Evolutionary conservation across 73 alveolate species (phyloP).

Genomic region (Stentor coeruleus): DNA sequence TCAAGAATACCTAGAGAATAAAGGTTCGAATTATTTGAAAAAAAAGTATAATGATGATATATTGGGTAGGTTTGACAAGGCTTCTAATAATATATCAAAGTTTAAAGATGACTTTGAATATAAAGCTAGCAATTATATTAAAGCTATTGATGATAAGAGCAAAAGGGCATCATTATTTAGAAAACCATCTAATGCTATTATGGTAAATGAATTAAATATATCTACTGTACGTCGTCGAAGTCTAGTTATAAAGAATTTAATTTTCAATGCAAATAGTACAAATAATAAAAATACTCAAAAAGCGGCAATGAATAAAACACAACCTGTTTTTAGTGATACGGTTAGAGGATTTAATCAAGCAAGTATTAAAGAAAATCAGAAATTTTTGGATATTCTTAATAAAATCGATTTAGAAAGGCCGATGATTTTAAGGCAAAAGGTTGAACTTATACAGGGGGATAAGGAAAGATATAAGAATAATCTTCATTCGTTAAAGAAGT

Average conservation of each 20-base stretch:
- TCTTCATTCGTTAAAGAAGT: not conserved
- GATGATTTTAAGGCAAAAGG: not conserved
- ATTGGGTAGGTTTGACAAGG: not conserved
- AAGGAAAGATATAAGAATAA: not conserved
- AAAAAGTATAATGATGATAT: not conserved
- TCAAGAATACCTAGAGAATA: not conserved
- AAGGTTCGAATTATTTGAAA: not conserved
- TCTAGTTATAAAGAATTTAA: too few species aligned
- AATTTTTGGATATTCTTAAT: not conserved
- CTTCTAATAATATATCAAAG: not conserved
- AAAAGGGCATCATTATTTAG: not conserved
- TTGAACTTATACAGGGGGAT: not conserved
- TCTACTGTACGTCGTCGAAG: too few species aligned
- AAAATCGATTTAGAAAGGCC: slow-evolving; percentile 9
- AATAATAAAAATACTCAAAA: not conserved
- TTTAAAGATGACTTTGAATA: not conserved
- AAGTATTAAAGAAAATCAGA: slow-evolving; percentile 3
- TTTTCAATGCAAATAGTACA: not conserved
- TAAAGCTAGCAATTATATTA: not conserved
- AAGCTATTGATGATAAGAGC: not conserved
- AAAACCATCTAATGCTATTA: too few species aligned
- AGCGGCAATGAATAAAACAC: not conserved
- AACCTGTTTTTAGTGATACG: not conserved
- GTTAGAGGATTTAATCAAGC: not conserved
- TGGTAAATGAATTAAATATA: too few species aligned